These are phyloP conservation scores for Microbotryum saponariae DNA, from an alignment of 1,284 basidiomycete species.

Conservation along the genomic window DNA sequence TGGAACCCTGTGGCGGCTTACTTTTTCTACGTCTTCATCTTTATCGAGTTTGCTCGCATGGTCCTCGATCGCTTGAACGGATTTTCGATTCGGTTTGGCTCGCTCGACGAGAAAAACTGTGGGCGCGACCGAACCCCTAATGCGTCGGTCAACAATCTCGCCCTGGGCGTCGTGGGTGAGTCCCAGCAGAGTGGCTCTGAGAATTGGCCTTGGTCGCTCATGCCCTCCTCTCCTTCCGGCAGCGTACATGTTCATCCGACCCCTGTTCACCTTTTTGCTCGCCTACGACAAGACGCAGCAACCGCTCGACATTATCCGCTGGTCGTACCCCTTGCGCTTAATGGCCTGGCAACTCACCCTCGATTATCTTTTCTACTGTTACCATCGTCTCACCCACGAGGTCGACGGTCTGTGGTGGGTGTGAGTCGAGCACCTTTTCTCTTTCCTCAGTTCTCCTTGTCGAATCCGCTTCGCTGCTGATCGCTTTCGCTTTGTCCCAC, in stretches of 20 bases:
- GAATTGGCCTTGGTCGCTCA: too few relatives aligned
- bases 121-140: slow-evolving; percentile 22
- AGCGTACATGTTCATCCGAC: neutral
- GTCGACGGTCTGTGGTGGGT: slow-evolving; percentile 6
- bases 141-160: neutral
- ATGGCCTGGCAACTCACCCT: neutral
- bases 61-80: slow-evolving; percentile 3
- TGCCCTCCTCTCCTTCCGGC: neutral
- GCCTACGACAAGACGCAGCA: neutral
- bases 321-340: neutral
- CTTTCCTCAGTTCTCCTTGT: neutral
- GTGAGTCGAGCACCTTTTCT: slow-evolving; percentile 1
- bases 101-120: slow-evolving; percentile 19
- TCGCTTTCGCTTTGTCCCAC: too few relatives aligned
- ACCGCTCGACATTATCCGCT: neutral
- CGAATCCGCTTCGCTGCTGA: too few relatives aligned
- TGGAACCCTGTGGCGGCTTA: slow-evolving; percentile 19
- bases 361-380: slow-evolving; percentile 5
- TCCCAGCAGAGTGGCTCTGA: too few relatives aligned
- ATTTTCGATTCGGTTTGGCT: neutral
- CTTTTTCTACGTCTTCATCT: slow-evolving; percentile 10
- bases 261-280: neutral
- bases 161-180: too few relatives aligned
- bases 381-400: slow-evolving; percentile 3
- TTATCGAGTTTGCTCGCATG: slow-evolving; percentile 10